Percentiles rank a stretch among this genome's conserved stretches.
Evolutionary conservation across 768 basidiomycete species (phyloP).

Genomic region (Suillus paluster): DNA sequence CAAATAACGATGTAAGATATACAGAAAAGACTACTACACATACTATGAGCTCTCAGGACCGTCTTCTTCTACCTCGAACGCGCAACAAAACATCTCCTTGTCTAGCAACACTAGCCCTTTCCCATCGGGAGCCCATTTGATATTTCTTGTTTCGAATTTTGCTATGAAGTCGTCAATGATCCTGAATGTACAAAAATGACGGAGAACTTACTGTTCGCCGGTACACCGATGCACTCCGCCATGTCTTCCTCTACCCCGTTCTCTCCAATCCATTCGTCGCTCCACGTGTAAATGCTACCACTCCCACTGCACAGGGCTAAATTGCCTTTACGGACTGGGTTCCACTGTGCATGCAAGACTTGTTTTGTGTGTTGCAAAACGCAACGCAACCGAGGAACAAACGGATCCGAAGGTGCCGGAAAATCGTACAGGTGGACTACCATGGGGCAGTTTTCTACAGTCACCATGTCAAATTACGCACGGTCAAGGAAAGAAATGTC

Average conservation of each 20-base stretch:
- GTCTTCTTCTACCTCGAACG: constrained; percentile 73
- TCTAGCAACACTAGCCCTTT: constrained; percentile 78
- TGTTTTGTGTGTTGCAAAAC: constrained; percentile 69
- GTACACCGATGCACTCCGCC: constrained; percentile 90
- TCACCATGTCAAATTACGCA: constrained; percentile 13
- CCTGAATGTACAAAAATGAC: constrained; percentile 12
- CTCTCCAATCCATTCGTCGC: constrained; percentile 77
- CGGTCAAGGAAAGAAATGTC: background rate
- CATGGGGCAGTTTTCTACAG: constrained; percentile 63
- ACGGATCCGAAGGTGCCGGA: constrained; percentile 59
- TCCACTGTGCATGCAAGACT: constrained; percentile 77
- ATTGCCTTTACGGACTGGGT: constrained; percentile 77
- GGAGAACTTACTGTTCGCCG: constrained; percentile 64
- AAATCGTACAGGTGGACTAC: constrained; percentile 75
- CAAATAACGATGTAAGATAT: background rate
- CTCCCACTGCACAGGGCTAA: constrained; percentile 70
- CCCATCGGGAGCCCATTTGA: constrained; percentile 87
- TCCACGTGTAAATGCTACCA: constrained; percentile 77
- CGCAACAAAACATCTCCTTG: constrained; percentile 83
- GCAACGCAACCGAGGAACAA: constrained; percentile 63
- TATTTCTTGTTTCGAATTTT: constrained; percentile 70
- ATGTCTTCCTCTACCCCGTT: constrained; percentile 68
- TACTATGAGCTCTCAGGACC: constrained; percentile 10
- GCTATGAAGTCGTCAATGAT: constrained; percentile 42
- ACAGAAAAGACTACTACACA: background rate